Percentiles rank a stretch among this genome's conserved stretches.
These are phyloP conservation scores for Termitomyces titanicus DNA, from an alignment of 768 basidiomycete genomes.

Conservation along the genomic window DNA sequence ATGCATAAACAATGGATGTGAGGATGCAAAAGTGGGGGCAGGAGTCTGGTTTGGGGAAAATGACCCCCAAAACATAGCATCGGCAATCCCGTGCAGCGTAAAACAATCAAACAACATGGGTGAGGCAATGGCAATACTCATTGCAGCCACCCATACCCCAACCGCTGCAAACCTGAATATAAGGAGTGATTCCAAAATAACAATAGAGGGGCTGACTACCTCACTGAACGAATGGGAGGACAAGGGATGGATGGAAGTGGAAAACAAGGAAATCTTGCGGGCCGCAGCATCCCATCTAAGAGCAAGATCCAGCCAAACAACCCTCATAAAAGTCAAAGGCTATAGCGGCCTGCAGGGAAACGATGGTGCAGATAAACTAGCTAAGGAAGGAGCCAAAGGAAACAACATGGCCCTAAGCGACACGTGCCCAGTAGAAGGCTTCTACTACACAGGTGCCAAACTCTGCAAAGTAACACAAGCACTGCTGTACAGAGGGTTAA, in stretches of 20 bases:
- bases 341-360: constrained; percentile 18
- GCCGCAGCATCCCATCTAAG: constrained; percentile 9
- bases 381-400: constrained; percentile 4
- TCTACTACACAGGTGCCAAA: neutral
- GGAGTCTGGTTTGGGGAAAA: neutral
- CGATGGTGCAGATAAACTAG: constrained; percentile 20
- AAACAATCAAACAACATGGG: constrained; percentile 20
- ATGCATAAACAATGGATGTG: neutral
- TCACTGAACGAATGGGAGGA: constrained; percentile 21
- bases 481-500: neutral
- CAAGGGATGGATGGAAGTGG: constrained; percentile 18
- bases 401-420: neutral
- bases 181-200: constrained; percentile 20
- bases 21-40: neutral
- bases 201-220: constrained; percentile 18
- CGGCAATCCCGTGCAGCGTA: neutral
- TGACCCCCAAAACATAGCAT: neutral
- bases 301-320: constrained; percentile 10
- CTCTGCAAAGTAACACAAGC: neutral
- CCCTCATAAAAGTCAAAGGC: constrained; percentile 24
- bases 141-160: constrained; percentile 4
- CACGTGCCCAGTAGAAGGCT: neutral
- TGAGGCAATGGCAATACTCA: constrained; percentile 16
- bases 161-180: constrained; percentile 7
- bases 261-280: constrained; percentile 14